Base-by-base conservation (phyloP, 73 alveolate species). In the Blepharisma japonicum region DNA sequence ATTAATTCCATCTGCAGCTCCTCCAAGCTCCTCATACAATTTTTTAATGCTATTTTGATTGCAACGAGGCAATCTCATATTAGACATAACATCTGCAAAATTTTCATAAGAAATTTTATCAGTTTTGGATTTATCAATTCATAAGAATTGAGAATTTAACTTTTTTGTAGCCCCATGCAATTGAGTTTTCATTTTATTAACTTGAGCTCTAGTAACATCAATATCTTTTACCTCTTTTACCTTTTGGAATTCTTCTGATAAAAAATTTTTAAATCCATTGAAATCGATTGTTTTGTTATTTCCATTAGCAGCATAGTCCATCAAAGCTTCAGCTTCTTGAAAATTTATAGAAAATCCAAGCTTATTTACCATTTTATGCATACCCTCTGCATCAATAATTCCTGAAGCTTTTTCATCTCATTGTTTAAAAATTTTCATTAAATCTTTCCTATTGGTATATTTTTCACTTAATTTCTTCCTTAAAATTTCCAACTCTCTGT, bases 21-120 rank as follows among this genome's bases (percentile, higher is more conserved):
- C 74, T 61, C 74, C 74, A 14, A 61, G 47, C 5, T 61, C 74
- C 14, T 61, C 47, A 61, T 18, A 61, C 2, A 61, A 25, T 25
- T n/a, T 25, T 25, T 14, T 8, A 61, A 11, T 20, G 5, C 23
- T 61, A 8, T n/a, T 8, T 18, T 14, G 11, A 8, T 14, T 18
- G 18, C 11, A n/a, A 5, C 18, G 18, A 2, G 74, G 74, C 11
- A 39, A 14, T 8, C 18, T 25, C 18, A 61, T 25, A 18, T 61
- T 25, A 20, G 14, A n/a, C 5, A 61, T 2, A 61, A 61, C 74
- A 14, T 61, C 47, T 2, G 18, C 18, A 61, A 61, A 61, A 14
- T 61, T 39, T 61, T 61, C 47, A 18, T 14, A 61, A 25, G 50
- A 20, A n/a, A 61, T 14, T 14, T 14, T 18, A 14, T 39, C 74